These are phyloP conservation scores for Suhomyces sp. DNA, from an alignment of 805 yeast genomes.

Conservation along the genomic window DNA sequence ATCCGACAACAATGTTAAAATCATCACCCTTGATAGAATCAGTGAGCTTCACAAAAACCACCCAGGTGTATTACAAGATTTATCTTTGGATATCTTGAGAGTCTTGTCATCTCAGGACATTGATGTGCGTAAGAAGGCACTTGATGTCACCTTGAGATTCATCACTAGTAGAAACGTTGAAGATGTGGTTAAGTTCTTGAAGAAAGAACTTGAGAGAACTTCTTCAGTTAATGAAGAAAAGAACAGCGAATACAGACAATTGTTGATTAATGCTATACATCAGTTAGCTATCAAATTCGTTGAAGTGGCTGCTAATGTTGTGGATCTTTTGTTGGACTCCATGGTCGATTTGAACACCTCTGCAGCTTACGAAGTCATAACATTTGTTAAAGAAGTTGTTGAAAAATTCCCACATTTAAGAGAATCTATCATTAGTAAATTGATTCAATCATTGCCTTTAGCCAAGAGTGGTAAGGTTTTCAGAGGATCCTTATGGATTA, in stretches of 20 bases:
- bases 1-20: constrained; percentile 92
- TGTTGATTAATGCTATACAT: constrained; percentile 85
- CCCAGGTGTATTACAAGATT: constrained; percentile 82
- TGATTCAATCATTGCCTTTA: constrained; percentile 59
- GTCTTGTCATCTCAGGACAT: constrained; percentile 85
- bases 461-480: constrained; percentile 87
- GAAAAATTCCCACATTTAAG: constrained; percentile 87
- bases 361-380: constrained; percentile 85
- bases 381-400: constrained; percentile 92
- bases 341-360: constrained; percentile 79
- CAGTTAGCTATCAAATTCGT: constrained; percentile 82
- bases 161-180: constrained; percentile 88
- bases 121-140: constrained; percentile 86
- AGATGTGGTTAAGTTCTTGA: constrained; percentile 86
- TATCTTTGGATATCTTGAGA: constrained; percentile 81
- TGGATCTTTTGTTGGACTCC: constrained; percentile 82
- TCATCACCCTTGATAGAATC: constrained; percentile 86
- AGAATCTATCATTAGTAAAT: constrained; percentile 57
- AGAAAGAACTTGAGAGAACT: constrained; percentile 83
- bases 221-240: constrained; percentile 74
- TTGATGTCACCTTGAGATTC: constrained; percentile 77
- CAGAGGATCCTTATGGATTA: constrained; percentile 92
- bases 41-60: constrained; percentile 68
- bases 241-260: constrained; percentile 81
- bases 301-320: constrained; percentile 90